Conservation (phyloP, 1,139 yeast species). For the Sugiyamaella novakii region DNA sequence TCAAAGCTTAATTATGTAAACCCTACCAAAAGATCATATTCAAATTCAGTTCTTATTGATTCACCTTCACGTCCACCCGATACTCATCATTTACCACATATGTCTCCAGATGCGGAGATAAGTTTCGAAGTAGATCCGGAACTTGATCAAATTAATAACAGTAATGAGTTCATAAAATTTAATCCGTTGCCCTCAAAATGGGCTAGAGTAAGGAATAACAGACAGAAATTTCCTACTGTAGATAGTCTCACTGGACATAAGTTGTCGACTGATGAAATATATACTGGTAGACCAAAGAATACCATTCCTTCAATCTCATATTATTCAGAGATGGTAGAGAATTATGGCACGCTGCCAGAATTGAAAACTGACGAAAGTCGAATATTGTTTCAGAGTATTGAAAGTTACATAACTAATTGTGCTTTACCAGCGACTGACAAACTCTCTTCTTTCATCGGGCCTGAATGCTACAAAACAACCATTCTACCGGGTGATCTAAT, state of each 20-base stretch:
- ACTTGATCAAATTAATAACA: background rate
- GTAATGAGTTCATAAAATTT: slow-evolving; percentile 20
- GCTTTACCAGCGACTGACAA: background rate
- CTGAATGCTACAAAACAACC: slow-evolving; percentile 7
- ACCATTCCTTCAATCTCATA: slow-evolving; percentile 18
- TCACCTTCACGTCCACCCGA: background rate
- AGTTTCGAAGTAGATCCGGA: slow-evolving; percentile 6
- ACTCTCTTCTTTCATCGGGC: slow-evolving; percentile 1
- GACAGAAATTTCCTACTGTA: background rate
- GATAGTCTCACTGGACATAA: slow-evolving; percentile 6
- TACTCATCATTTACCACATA: background rate
- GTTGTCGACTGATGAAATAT: slow-evolving; percentile 12
- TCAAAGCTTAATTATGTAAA: background rate
- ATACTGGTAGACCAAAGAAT: slow-evolving; percentile 21
- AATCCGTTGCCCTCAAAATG: slow-evolving; percentile 27
- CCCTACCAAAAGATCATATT: too few relatives aligned
- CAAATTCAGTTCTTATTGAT: background rate
- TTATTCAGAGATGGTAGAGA: slow-evolving; percentile 17
- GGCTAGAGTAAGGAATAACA: slow-evolving; percentile 9
- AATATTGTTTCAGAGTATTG: background rate
- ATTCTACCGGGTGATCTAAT: slow-evolving; percentile 23
- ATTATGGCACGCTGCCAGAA: background rate
- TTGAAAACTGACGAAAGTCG: background rate
- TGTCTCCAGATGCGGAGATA: slow-evolving; percentile 15
- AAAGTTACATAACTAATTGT: background rate